These are phyloP conservation scores for Cladosporium sphaerospermum DNA, from an alignment of 2,329 filamentous ascomycete genomes.

Conservation along the genomic window DNA sequence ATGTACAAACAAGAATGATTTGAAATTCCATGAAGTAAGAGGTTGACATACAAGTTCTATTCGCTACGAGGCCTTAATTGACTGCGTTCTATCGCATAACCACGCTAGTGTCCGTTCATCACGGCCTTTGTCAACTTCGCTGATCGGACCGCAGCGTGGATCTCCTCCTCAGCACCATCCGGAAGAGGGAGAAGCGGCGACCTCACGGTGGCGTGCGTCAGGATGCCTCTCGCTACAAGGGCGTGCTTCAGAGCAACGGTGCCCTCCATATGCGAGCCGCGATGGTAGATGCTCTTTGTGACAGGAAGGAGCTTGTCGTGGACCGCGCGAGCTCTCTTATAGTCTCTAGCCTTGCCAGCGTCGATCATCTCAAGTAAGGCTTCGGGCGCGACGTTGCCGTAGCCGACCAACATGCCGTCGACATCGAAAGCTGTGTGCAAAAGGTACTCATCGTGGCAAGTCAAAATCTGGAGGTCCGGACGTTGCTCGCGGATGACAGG, in stretches of 20 bases:
- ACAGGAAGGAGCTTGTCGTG: slow-evolving; percentile 47
- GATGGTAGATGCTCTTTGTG: slow-evolving; percentile 50
- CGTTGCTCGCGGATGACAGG: slow-evolving; percentile 46
- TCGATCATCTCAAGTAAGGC: slow-evolving; percentile 45
- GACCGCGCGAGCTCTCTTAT: slow-evolving; percentile 42
- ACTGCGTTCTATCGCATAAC: too few species aligned
- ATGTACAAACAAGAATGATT: too few species aligned
- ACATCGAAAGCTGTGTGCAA: slow-evolving; percentile 48
- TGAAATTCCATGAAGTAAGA: too few species aligned
- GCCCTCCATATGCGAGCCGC: slow-evolving; percentile 51
- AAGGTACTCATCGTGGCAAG: slow-evolving; percentile 50
- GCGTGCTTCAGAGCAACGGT: slow-evolving; percentile 45
- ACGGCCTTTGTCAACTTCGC: slow-evolving; percentile 20
- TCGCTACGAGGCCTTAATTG: too few species aligned
- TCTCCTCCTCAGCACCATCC: slow-evolving; percentile 40
- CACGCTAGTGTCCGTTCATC: background rate
- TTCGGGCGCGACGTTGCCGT: slow-evolving; percentile 49
- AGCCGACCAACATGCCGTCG: slow-evolving; percentile 50
- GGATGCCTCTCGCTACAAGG: slow-evolving; percentile 45
- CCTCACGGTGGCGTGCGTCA: slow-evolving; percentile 46
- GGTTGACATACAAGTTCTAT: too few species aligned
- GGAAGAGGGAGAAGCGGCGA: slow-evolving; percentile 42
- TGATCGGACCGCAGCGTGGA: slow-evolving; percentile 36
- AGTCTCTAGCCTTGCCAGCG: slow-evolving; percentile 46
- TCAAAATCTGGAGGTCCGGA: slow-evolving; percentile 46